Evolutionary conservation across 495 filamentous ascomycete genomes (phyloP).

Genomic region (Annulohypoxylon stygium): DNA sequence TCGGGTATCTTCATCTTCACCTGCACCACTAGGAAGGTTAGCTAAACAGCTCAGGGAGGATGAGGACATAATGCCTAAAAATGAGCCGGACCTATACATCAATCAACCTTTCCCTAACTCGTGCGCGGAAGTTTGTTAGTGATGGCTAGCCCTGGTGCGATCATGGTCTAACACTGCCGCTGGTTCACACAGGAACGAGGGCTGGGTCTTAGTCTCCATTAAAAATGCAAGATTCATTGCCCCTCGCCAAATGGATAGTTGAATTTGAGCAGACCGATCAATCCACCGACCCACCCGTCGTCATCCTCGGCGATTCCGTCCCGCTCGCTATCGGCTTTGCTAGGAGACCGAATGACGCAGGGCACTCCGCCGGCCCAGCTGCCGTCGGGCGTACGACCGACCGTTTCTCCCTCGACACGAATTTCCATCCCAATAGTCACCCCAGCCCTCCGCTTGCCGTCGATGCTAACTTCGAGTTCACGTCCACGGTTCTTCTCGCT

Average conservation of each 20-base stretch:
- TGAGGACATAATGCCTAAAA: not conserved
- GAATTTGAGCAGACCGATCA: slow-evolving; percentile 96
- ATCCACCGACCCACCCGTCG: slow-evolving; percentile 95
- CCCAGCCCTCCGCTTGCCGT: slow-evolving; percentile 80
- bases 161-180: not conserved
- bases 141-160: not conserved
- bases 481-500: slow-evolving; percentile 85
- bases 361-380: slow-evolving; percentile 76
- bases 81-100: not conserved
- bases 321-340: slow-evolving; percentile 53
- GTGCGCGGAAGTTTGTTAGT: not conserved
- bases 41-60: not conserved
- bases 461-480: slow-evolving; percentile 89
- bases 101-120: not conserved
- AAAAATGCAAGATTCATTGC: slow-evolving; percentile 8
- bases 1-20: not conserved
- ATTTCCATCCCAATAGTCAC: slow-evolving; percentile 87
- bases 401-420: slow-evolving; percentile 84
- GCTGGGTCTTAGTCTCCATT: not conserved
- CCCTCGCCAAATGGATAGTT: slow-evolving; percentile 94
- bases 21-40: not conserved
- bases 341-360: slow-evolving; percentile 70
- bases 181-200: not conserved
- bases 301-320: slow-evolving; percentile 71
- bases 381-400: slow-evolving; percentile 65